These are phyloP conservation scores for Dichomitus squalens DNA, from an alignment of 1,284 basidiomycete genomes.

Conservation along the genomic window DNA sequence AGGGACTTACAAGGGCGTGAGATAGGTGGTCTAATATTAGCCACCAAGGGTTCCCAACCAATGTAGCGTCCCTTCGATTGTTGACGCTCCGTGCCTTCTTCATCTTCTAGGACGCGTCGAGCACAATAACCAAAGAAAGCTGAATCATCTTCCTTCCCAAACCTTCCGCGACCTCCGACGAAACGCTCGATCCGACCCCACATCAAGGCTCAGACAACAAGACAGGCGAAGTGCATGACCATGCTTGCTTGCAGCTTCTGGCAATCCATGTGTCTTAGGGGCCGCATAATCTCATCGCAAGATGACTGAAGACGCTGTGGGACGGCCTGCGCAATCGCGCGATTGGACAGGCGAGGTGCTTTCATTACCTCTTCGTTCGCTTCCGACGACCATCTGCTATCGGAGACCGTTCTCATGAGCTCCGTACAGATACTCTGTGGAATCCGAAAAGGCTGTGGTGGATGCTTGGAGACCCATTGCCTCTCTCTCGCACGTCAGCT, in stretches of 20 bases:
- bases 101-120: background rate
- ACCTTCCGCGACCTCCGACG: conserved; percentile 67
- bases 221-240: background rate
- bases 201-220: background rate
- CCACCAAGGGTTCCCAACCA: background rate
- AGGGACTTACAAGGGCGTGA: background rate
- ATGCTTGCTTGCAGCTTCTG: background rate
- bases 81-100: background rate
- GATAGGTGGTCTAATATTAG: background rate
- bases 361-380: background rate
- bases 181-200: conserved; percentile 23
- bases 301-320: background rate
- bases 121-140: background rate
- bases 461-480: background rate
- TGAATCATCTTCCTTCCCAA: background rate
- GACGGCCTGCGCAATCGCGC: background rate
- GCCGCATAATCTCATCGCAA: background rate
- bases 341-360: background rate
- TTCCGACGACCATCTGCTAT: background rate
- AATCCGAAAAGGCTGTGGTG: no score
- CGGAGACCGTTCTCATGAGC: no score
- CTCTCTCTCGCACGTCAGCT: background rate
- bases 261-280: background rate
- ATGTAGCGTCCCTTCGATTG: no score
- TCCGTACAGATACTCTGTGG: no score